Evolutionary conservation across 2,329 filamentous ascomycete species (phyloP).

Genomic region (Cordyceps tenuipes): DNA sequence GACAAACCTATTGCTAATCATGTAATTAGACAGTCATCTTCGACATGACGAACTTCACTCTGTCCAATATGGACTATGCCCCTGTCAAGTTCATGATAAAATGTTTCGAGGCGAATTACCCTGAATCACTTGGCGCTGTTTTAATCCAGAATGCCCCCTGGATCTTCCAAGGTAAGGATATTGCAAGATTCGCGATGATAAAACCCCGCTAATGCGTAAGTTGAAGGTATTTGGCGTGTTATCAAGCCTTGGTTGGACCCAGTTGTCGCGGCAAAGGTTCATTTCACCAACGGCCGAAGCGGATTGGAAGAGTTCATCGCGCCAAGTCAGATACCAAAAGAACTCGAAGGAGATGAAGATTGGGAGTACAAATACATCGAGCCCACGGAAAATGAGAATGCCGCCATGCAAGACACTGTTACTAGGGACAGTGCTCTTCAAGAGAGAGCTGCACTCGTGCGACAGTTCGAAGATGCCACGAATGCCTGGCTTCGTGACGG

Average conservation of each 20-base stretch:
- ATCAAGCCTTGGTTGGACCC: constrained; percentile 95
- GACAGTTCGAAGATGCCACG: constrained; percentile 67
- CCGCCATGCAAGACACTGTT: constrained; percentile 56
- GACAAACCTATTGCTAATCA: constrained; percentile 16
- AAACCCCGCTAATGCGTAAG: constrained; percentile 13
- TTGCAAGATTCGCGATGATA: background rate
- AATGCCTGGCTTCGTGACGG: constrained; percentile 58
- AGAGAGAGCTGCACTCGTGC: constrained; percentile 57
- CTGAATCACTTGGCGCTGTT: constrained; percentile 81
- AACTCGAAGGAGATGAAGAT: constrained; percentile 77
- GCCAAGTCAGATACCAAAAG: constrained; percentile 62
- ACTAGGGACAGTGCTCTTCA: constrained; percentile 56
- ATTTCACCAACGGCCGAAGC: constrained; percentile 76
- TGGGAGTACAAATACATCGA: constrained; percentile 81
- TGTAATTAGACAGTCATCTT: constrained; percentile 71
- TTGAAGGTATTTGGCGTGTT: constrained; percentile 81
- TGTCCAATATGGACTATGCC: constrained; percentile 97
- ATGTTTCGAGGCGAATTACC: constrained; percentile 98
- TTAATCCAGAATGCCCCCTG: constrained; percentile 94
- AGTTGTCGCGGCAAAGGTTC: constrained; percentile 86
- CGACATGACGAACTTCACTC: constrained; percentile 87
- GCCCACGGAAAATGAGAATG: constrained; percentile 68
- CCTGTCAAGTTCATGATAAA: constrained; percentile 99
- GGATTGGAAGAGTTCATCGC: constrained; percentile 75
- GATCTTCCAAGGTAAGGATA: constrained; percentile 73